Percentiles rank a stretch among this genome's conserved stretches.
Conservation (phyloP, 306 rosid species). For the Sphenostylis stenocarpa region DNA sequence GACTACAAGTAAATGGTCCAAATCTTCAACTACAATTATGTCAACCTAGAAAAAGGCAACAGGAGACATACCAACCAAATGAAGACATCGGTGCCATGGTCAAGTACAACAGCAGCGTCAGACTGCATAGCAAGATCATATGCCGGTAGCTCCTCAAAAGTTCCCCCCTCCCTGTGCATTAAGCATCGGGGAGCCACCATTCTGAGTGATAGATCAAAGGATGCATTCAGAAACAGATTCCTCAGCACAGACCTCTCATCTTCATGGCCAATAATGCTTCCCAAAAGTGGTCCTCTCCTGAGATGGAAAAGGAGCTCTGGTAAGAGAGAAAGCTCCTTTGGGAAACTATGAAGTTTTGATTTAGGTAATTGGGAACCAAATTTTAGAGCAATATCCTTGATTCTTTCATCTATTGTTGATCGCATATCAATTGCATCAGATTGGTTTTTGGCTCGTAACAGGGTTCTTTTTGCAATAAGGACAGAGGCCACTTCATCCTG, state of each 20-base stretch:
- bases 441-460: constrained; percentile 66
- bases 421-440: constrained; percentile 74
- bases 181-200: constrained; percentile 96
- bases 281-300: constrained; percentile 85
- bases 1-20: neutral
- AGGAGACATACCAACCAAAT: constrained; percentile 78
- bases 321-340: constrained; percentile 74
- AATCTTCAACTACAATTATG: constrained; percentile 10
- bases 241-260: constrained; percentile 92
- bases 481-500: constrained; percentile 85
- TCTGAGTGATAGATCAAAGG: constrained; percentile 87
- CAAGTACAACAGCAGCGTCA: constrained; percentile 93
- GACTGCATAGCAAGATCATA: constrained; percentile 97
- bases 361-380: constrained; percentile 75
- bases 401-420: constrained; percentile 74
- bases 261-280: constrained; percentile 93
- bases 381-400: constrained; percentile 77
- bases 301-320: constrained; percentile 93
- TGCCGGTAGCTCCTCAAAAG: constrained; percentile 92
- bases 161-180: constrained; percentile 90
- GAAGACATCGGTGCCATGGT: constrained; percentile 85
- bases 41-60: constrained; percentile 15
- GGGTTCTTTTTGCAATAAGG: constrained; percentile 84
- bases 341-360: constrained; percentile 73
- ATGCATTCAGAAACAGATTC: constrained; percentile 83